phyloP scores from a whole-genome alignment of 208 protist genomes.

The Leishmania tarentolae region DNA sequence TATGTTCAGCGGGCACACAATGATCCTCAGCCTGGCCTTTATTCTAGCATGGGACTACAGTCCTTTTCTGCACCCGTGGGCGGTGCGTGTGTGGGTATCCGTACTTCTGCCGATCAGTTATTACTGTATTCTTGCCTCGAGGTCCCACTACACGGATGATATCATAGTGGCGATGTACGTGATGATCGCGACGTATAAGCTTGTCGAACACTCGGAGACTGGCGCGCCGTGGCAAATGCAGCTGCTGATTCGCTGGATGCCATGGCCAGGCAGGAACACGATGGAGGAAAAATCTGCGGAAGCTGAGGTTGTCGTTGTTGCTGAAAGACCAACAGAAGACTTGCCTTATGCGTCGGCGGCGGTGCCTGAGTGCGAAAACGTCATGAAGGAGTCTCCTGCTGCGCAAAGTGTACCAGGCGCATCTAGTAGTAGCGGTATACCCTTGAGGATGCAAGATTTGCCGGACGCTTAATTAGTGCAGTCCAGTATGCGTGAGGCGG shows the following conservation, averaged over 20 bases:
- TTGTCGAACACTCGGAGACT: slow-evolving; percentile 48
- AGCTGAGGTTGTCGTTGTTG: slow-evolving; percentile 19
- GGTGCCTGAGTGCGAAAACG: background rate
- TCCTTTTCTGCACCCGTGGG: slow-evolving; percentile 51
- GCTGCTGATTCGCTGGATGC: slow-evolving; percentile 76
- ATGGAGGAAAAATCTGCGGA: slow-evolving; percentile 12
- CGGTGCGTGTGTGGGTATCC: slow-evolving; percentile 37
- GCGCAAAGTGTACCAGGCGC: background rate
- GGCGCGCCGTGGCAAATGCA: slow-evolving; percentile 83
- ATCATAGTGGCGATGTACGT: slow-evolving; percentile 69
- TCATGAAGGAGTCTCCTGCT: too few relatives aligned
- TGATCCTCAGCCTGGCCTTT: slow-evolving; percentile 69
- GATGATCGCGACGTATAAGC: slow-evolving; percentile 66
- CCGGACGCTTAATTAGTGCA: background rate
- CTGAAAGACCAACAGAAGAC: background rate
- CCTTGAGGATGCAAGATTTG: background rate
- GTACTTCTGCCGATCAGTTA: slow-evolving; percentile 54
- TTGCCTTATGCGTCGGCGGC: background rate
- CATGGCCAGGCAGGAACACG: slow-evolving; percentile 49
- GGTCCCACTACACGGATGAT: slow-evolving; percentile 91
- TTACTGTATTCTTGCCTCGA: slow-evolving; percentile 78
- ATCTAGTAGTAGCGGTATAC: background rate
- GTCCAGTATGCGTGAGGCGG: background rate
- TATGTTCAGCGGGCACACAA: slow-evolving; percentile 91
- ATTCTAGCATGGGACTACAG: slow-evolving; percentile 72